These are phyloP conservation scores for Rhodotorula sphaerocarpa DNA, from an alignment of 768 basidiomycete genomes.

Conservation along the genomic window DNA sequence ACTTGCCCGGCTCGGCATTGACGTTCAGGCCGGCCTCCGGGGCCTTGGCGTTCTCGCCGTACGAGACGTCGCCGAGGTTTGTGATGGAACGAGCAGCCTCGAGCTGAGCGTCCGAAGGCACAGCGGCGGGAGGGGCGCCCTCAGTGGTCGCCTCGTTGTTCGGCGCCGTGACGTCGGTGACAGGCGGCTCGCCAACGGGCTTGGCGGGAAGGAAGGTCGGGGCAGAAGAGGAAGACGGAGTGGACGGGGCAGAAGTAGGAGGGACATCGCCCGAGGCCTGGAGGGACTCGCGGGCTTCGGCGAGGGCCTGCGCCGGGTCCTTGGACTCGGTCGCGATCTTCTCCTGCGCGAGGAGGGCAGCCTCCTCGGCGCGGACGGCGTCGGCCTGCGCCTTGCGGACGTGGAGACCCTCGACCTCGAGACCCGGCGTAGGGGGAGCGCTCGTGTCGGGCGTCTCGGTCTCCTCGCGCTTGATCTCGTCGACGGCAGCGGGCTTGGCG, in stretches of 20 bases:
- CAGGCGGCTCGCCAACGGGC: slow-evolving; percentile 16
- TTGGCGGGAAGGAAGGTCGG: slow-evolving; percentile 34
- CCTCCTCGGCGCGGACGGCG: slow-evolving; percentile 29
- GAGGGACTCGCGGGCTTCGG: slow-evolving; percentile 27
- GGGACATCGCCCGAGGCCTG: slow-evolving; percentile 3
- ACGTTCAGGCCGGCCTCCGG: slow-evolving; percentile 78
- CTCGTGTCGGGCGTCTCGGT: background rate
- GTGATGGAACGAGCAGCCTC: slow-evolving; percentile 77
- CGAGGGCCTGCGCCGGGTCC: slow-evolving; percentile 28
- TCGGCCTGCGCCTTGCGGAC: slow-evolving; percentile 23
- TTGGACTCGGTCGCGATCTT: slow-evolving; percentile 13
- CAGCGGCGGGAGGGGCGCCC: background rate
- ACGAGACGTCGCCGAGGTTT: slow-evolving; percentile 65
- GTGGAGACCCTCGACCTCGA: slow-evolving; percentile 22
- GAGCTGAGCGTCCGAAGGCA: slow-evolving; percentile 45
- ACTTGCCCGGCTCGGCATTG: slow-evolving; percentile 76
- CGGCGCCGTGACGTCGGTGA: background rate
- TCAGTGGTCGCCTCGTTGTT: background rate
- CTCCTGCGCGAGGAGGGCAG: slow-evolving; percentile 28
- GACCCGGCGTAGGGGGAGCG: slow-evolving; percentile 10
- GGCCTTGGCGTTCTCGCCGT: slow-evolving; percentile 73
- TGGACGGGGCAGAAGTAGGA: background rate
- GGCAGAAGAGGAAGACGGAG: slow-evolving; percentile 2
- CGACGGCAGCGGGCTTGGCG: slow-evolving; percentile 16
- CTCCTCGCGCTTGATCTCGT: slow-evolving; percentile 12